These are phyloP conservation scores for Heliocybe sulcata DNA, from an alignment of 1,284 basidiomycete genomes.

Conservation along the genomic window DNA sequence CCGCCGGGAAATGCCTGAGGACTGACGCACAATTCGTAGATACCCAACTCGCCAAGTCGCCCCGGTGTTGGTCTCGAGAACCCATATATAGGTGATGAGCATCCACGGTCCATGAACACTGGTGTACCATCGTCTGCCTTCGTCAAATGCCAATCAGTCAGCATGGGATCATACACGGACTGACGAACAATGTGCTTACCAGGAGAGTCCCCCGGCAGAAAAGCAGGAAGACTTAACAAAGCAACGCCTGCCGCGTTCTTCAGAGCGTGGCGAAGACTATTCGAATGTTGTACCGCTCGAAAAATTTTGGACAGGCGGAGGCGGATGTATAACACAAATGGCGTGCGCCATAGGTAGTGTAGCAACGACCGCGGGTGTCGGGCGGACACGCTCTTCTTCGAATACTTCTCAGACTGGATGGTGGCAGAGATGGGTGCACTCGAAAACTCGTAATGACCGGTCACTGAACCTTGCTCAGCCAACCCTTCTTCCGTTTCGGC, in stretches of 20 bases:
- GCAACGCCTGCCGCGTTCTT: slow-evolving; percentile 41
- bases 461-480: slow-evolving; percentile 8
- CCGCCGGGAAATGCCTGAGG: not conserved
- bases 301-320: slow-evolving; percentile 26
- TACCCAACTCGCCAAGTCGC: slow-evolving; percentile 43
- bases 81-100: slow-evolving; percentile 43
- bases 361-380: not conserved
- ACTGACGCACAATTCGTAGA: slow-evolving; percentile 30
- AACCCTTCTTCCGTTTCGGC: slow-evolving; percentile 15
- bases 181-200: slow-evolving; percentile 19
- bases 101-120: slow-evolving; percentile 39
- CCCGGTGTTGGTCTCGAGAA: slow-evolving; percentile 43
- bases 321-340: slow-evolving; percentile 22
- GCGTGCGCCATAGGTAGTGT: slow-evolving; percentile 24
- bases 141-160: not conserved
- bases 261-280: slow-evolving; percentile 35
- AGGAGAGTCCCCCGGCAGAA: slow-evolving; percentile 26
- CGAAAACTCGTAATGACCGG: not conserved
- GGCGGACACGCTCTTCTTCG: not conserved
- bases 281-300: slow-evolving; percentile 28
- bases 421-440: not conserved
- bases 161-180: too few relatives aligned
- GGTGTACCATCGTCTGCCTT: slow-evolving; percentile 32
- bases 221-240: slow-evolving; percentile 35
- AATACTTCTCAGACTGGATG: not conserved